Percentiles rank a stretch among this genome's conserved stretches.
phyloP scores from a whole-genome alignment of 768 basidiomycete genomes.

The Rhodotorula kratochvilovae region DNA sequence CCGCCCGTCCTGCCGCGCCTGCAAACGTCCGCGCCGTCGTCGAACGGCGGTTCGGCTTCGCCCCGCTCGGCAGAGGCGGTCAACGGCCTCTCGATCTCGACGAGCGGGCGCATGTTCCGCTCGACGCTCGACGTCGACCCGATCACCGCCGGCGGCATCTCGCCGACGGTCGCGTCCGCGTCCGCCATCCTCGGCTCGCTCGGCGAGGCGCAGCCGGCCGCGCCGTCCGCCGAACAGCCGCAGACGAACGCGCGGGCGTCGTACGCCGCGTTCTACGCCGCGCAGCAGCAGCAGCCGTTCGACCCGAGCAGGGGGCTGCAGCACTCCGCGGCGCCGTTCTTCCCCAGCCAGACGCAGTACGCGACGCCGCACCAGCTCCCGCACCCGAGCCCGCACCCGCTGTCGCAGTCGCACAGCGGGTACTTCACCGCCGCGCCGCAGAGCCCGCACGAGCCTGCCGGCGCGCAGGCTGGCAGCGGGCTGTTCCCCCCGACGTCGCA shows the following conservation, averaged over 20 bases:
- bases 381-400: constrained; percentile 9
- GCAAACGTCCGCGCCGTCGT: neutral
- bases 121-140: constrained; percentile 19
- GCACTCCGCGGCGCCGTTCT: neutral
- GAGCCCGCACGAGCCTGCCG: neutral
- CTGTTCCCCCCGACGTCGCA: neutral
- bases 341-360: neutral
- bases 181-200: constrained; percentile 42
- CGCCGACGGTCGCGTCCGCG: constrained; percentile 41
- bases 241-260: neutral
- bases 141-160: constrained; percentile 24
- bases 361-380: neutral
- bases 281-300: neutral
- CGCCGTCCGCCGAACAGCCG: neutral
- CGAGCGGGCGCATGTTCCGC: constrained; percentile 1
- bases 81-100: constrained; percentile 24
- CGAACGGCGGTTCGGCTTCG: neutral
- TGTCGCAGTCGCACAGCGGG: constrained; percentile 1
- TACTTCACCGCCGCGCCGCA: neutral
- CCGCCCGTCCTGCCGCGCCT: neutral
- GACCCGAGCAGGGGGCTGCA: neutral
- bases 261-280: constrained; percentile 9
- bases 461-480: neutral
- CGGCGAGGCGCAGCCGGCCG: neutral
- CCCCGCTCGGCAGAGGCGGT: neutral